Evolutionary conservation across 2,329 filamentous ascomycete species (phyloP).

Genomic region (Acarospora socialis): DNA sequence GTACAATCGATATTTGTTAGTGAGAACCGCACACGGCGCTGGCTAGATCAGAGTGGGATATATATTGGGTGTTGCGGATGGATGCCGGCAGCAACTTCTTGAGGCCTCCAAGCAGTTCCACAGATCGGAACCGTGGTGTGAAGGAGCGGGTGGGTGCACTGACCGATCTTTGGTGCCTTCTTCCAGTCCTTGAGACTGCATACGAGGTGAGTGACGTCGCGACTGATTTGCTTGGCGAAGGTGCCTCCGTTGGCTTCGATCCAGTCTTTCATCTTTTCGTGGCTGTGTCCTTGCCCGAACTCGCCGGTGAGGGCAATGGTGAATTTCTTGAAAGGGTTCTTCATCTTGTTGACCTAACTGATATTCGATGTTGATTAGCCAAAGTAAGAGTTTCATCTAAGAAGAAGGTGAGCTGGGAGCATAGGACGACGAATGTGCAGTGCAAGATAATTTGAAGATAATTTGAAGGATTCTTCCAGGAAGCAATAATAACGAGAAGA

Average conservation of each 20-base stretch:
- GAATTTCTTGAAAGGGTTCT: conserved; percentile 35
- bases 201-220: conserved; percentile 58
- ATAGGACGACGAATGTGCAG: no score
- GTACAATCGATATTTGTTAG: not conserved
- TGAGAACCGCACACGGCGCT: not conserved
- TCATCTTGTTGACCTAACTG: conserved; percentile 18
- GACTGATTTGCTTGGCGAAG: conserved; percentile 36
- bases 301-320: conserved; percentile 45
- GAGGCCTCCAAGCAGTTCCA: no score
- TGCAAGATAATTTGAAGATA: no score
- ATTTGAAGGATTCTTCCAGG: no score
- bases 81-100: no score
- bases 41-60: conserved; percentile 1
- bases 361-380: not conserved
- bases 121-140: no score
- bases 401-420: not conserved
- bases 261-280: conserved; percentile 51
- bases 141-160: no score
- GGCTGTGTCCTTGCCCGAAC: conserved; percentile 32
- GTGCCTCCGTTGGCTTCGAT: conserved; percentile 46
- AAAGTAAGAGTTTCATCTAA: not conserved
- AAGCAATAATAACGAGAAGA: not conserved
- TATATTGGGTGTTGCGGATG: conserved; percentile 16
- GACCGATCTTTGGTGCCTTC: no score
- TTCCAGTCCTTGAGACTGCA: conserved; percentile 49